Conservation (phyloP, 1,139 yeast species). For the Pichia sp. region DNA sequence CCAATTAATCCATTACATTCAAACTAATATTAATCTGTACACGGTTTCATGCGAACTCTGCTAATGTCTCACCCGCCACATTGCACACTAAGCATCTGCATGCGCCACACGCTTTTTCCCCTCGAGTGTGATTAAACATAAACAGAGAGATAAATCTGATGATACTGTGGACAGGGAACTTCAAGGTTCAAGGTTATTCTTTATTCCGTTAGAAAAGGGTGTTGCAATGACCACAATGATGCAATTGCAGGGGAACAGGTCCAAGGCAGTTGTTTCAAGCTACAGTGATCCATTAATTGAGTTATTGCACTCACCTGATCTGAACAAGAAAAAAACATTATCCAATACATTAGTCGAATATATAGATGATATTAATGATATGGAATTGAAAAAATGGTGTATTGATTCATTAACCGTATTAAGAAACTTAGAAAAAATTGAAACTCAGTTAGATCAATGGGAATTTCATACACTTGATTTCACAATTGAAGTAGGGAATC, state of each 20-base stretch:
- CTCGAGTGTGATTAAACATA: too few relatives aligned
- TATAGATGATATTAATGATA: conserved; percentile 43
- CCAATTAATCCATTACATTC: background rate
- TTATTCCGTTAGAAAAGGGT: too few relatives aligned
- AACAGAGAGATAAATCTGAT: too few relatives aligned
- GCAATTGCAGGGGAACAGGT: background rate
- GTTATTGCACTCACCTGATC: conserved; percentile 44
- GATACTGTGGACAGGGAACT: too few relatives aligned
- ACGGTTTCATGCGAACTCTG: background rate
- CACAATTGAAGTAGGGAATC: conserved; percentile 19
- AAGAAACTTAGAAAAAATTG: conserved; percentile 46
- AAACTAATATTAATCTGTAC: too few relatives aligned
- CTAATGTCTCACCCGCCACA: background rate
- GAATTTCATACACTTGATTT: conserved; percentile 51
- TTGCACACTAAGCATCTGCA: too few relatives aligned
- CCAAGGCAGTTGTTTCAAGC: background rate
- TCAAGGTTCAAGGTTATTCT: too few relatives aligned
- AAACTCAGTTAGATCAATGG: conserved; percentile 47
- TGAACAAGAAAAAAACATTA: conserved; percentile 41
- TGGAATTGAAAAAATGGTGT: conserved; percentile 46
- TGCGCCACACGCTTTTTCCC: too few relatives aligned
- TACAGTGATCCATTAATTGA: conserved; percentile 46
- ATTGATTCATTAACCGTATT: conserved; percentile 43
- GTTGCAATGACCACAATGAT: background rate
- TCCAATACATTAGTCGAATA: conserved; percentile 37